Evolutionary conservation across 192 early-diverging fungal genomes (phyloP), one percentile per base, ranked within the genome.

Genomic region (Gonapodya sp.): DNA sequence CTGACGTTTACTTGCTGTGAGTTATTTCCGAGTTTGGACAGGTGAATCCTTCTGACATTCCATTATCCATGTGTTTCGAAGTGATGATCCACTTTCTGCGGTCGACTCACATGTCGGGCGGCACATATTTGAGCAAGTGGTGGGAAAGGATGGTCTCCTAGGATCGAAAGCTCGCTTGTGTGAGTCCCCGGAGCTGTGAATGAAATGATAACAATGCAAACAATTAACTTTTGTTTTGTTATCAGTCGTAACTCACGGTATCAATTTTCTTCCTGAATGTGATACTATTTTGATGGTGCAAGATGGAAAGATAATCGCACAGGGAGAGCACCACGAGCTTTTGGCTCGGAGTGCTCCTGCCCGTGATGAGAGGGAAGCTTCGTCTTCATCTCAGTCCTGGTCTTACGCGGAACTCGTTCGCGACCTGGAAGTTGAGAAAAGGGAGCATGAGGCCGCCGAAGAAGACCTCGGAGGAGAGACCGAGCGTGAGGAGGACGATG

Each of bases 141-240:
- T 98, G 79, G 96, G 96, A 18, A 93, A 94, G 36, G 85, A 91
- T 24, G 96, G 96, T 16, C 82, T 97, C 73, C 87, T 98, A 18
- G 88, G 89, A 31, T 87, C 87, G 73, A 95, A 96, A 82, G 84
- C 93, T 34, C 91, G 96, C 34, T 82, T 99, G 35, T 89, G 46
- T 64, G 46, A 64, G 46, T n/a, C n/a, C n/a, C n/a, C n/a, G n/a
- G n/a, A n/a, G n/a, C n/a, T n/a, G n/a, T n/a, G n/a, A n/a, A n/a
- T n/a, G n/a, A n/a, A n/a, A n/a, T 64, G 46, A 64, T 16, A 64
- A 64, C 24, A 24, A 64, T 24, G 24, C 24, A 24, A 8, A 16
- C 46, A 64, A 64, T 8, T 64, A 64, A 64, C 24, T 24, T 64
- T 64, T 8, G 24, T 24, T 16, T 24, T 64, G 46, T 16, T 64